Base-by-base conservation (phyloP, 768 basidiomycete genomes). In the Suillus subaureus region DNA sequence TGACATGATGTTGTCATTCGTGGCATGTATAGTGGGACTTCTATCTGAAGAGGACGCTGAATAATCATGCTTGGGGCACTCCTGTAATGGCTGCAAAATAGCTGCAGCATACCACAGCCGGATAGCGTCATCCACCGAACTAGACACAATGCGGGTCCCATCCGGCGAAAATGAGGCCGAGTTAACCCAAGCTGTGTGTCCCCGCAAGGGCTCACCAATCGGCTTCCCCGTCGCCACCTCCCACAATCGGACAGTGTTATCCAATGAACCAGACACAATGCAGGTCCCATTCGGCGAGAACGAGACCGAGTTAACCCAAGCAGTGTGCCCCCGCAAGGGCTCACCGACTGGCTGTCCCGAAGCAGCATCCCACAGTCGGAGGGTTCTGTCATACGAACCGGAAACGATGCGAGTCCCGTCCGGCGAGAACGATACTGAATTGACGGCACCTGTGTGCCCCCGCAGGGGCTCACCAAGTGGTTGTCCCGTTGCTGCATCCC, bases 281-380 rank as follows among this genome's bases (percentile, higher is more conserved):
- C 35, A 37, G 15, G 37, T 39, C 7, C 62, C 49, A 31, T 68
- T 58, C 4, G 76, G 77, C 0, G 77, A 78, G 60, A 77, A 55
- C 1, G 76, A 68, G 35, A 62, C 47, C 4, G 61, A 51, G 15
- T 18, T 35, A n/a, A 62, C 45, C 23, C 45, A 33, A 26, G 6
- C 9, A n/a, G 61, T 33, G 39, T 62, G 61, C 31, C 61, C 61
- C 7, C 18, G 31, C 13, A 60, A 42, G 39, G 61, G 61, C 21
- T 26, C 28, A 37, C 42, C 61, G 13, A 62, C 4, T 37, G n/a
- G 61, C 45, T 23, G 8, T 13, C 47, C 31, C 11, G 8, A 51
- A 2, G n/a, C 31, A 3, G 61, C 31, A 51, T 62, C 61, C 61
- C 61, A 62, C 42, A 62, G 18, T 11, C 61, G 35, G 21, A 62